Base-by-base conservation (phyloP, 306 rosid species). In the Corylus heterophylla region DNA sequence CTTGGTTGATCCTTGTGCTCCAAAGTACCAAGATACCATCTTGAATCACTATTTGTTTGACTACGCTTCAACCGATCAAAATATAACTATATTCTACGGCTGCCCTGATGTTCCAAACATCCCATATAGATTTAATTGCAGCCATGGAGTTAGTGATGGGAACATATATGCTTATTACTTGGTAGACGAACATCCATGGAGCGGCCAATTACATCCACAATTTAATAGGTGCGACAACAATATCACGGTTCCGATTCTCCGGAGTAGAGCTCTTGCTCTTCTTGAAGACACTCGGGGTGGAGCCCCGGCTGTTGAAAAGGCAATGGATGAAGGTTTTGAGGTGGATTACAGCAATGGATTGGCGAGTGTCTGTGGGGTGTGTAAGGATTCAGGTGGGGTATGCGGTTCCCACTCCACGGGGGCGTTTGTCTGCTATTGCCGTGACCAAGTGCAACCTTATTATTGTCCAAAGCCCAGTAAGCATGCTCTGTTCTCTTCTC, bases 1-100 rank as follows among this genome's bases (percentile, higher is more conserved):
- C 22, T 79, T 11, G 83, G 55, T 25, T 16, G 56, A n/a, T 70
- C 48, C 17, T 49, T 83, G 88, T 82, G 13, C 18, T 44, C 85
- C 88, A n/a, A n/a, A n/a, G n/a, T n/a, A n/a, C n/a, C n/a, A n/a
- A n/a, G n/a, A n/a, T 74, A 54, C 80, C 37, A 66, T 4, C 18
- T 59, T 87, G 78, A 82, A 80, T 69, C 18, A 4, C 29, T 13
- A n/a, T n/a, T 67, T 75, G 69, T 89, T 87, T 42, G 7, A 8
- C 13, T 82, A 66, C 84, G 70, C 86, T 49, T 50, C 74, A 4
- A 82, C 51, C 0, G 75, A 72, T 50, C 49, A 55, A 7, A 56
- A 75, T 20, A 12, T 73, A 11, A 83, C 84, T 29, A 18, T 89
- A 16, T 68, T 81, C 82, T 83, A 77, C 47, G 12, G 45, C 58